Conservation (phyloP, 371 early-diverging fungal genomes). For the Rhizomucor pusillus region DNA sequence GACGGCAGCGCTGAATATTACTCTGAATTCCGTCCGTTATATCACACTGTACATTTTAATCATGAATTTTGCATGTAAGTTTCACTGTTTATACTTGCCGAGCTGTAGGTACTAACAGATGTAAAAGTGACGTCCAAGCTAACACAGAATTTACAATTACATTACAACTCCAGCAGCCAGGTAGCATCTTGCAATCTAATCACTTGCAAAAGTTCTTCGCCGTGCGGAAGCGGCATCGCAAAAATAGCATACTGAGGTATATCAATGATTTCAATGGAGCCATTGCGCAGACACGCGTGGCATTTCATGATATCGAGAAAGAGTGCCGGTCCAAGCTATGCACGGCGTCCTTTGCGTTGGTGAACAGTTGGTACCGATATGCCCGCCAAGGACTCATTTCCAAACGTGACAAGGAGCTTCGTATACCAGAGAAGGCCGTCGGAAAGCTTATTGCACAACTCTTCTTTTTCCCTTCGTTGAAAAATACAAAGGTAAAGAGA, state of each 20-base stretch:
- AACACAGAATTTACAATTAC: slow-evolving; percentile 19
- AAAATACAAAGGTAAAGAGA: slow-evolving; percentile 11
- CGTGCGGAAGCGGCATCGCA: slow-evolving; percentile 1
- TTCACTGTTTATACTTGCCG: too few relatives aligned
- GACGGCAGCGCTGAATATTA: slow-evolving; percentile 9
- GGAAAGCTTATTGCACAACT: slow-evolving; percentile 33
- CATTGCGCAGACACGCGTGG: slow-evolving; percentile 35
- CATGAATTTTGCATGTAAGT: slow-evolving; percentile 20
- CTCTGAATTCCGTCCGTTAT: slow-evolving; percentile 11
- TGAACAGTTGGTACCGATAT: slow-evolving; percentile 42
- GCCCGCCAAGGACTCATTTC: slow-evolving; percentile 4
- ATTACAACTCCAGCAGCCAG: slow-evolving; percentile 7
- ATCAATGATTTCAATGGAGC: slow-evolving; percentile 21
- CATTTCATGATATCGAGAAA: slow-evolving; percentile 16
- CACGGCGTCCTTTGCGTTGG: slow-evolving; percentile 32
- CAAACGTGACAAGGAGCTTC: slow-evolving; percentile 6
- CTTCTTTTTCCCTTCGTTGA: slow-evolving; percentile 19
- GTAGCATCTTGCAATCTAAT: slow-evolving; percentile 2
- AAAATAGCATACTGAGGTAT: slow-evolving; percentile 14
- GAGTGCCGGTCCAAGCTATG: slow-evolving; percentile 20
- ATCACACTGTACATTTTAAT: slow-evolving; percentile 12
- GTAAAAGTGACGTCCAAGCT: slow-evolving; percentile 16
- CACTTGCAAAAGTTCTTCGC: slow-evolving; percentile 10
- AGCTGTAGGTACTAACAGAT: too few relatives aligned
- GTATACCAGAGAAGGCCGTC: slow-evolving; percentile 32